These are phyloP conservation scores for Vigna mungo DNA, from an alignment of 306 rosid genomes.

Conservation along the genomic window DNA sequence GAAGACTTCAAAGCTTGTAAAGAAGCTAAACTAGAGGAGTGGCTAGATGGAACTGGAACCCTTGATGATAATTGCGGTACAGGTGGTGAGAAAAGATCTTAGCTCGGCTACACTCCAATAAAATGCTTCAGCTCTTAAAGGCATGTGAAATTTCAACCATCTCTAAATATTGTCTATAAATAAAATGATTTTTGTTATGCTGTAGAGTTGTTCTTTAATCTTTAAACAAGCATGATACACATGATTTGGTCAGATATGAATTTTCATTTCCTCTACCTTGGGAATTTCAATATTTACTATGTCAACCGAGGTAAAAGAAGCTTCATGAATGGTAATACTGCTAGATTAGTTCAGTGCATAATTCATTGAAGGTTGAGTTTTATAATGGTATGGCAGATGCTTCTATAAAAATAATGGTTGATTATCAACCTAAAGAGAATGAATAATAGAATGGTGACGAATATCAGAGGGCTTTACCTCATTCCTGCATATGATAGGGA, in stretches of 20 bases:
- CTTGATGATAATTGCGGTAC: constrained; percentile 36
- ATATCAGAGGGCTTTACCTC: neutral
- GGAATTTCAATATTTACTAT: neutral
- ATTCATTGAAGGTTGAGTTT: neutral
- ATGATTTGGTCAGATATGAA: neutral
- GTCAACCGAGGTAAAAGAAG: neutral
- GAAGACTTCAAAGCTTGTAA: constrained; percentile 77
- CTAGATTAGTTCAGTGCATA: neutral
- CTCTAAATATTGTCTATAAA: constrained; percentile 17
- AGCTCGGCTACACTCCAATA: constrained; percentile 30
- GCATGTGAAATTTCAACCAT: constrained; percentile 34
- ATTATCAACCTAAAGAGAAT: neutral
- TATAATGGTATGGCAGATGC: neutral
- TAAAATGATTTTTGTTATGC: constrained; percentile 29
- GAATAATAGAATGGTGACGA: neutral
- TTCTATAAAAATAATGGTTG: neutral
- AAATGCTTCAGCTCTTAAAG: constrained; percentile 37
- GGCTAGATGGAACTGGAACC: constrained; percentile 69
- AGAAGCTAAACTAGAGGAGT: constrained; percentile 82
- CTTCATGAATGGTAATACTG: neutral
- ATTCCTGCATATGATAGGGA: neutral
- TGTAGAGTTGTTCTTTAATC: constrained; percentile 11
- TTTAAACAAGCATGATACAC: constrained; percentile 26
- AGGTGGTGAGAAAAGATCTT: constrained; percentile 48
- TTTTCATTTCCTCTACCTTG: neutral